Evolutionary conservation across 2,329 filamentous ascomycete species (phyloP).

Genomic region (Arthrobotrys conoides): DNA sequence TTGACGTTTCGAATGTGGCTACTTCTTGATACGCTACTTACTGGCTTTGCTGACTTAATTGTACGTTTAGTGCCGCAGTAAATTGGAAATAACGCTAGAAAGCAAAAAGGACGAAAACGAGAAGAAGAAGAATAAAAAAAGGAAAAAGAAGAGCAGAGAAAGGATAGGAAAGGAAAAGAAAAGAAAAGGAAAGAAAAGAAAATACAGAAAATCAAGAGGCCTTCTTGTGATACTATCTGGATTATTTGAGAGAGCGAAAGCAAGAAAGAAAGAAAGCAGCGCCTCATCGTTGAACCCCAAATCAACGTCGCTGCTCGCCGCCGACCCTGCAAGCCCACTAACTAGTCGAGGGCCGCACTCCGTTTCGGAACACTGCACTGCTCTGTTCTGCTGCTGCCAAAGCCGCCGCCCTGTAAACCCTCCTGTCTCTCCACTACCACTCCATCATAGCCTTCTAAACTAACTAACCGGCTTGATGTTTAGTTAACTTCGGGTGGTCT

Average conservation of each 20-base stretch:
- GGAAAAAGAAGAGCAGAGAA: not conserved
- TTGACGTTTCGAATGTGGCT: slow-evolving; percentile 37
- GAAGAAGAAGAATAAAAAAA: slow-evolving; percentile 4
- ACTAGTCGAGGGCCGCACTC: slow-evolving; percentile 34
- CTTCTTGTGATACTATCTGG: no score
- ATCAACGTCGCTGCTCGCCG: slow-evolving; percentile 32
- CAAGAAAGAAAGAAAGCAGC: slow-evolving; percentile 7
- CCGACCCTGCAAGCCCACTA: slow-evolving; percentile 14
- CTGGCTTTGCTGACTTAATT: not conserved
- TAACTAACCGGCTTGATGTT: slow-evolving; percentile 12
- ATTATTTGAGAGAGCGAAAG: no score
- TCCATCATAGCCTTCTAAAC: slow-evolving; percentile 30
- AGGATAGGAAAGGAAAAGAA: not conserved
- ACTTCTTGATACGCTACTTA: slow-evolving; percentile 35
- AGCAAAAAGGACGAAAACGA: not conserved
- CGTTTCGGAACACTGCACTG: slow-evolving; percentile 41
- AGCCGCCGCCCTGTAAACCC: slow-evolving; percentile 56
- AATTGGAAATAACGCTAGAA: not conserved
- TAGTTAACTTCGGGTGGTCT: slow-evolving; percentile 47
- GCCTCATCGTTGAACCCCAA: slow-evolving; percentile 47
- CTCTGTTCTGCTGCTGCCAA: slow-evolving; percentile 9
- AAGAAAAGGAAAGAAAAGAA: not conserved
- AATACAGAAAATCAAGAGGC: no score
- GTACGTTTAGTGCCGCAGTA: not conserved
- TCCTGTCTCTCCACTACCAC: slow-evolving; percentile 57